These are phyloP conservation scores for Thraustotheca clavata DNA, from an alignment of 352 stramenopile genomes.

Conservation along the genomic window DNA sequence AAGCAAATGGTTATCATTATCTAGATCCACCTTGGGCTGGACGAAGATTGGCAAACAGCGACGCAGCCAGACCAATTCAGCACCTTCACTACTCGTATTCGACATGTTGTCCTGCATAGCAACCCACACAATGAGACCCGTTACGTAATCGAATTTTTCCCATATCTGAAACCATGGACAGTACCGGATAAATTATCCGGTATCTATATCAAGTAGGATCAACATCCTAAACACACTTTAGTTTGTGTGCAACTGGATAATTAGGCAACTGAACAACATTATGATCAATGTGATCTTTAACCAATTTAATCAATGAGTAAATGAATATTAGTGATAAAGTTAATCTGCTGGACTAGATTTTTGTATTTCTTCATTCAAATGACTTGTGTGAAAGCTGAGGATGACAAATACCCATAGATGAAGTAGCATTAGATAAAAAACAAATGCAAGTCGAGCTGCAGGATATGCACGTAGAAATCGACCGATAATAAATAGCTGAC, in stretches of 20 bases:
- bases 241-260: no score
- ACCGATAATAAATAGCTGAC: slow-evolving; percentile 65
- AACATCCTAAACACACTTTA: no score
- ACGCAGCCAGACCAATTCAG: slow-evolving; percentile 63
- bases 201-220: no score
- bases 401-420: slow-evolving; percentile 83
- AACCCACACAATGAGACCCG: slow-evolving; percentile 12
- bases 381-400: slow-evolving; percentile 81
- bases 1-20: slow-evolving; percentile 71
- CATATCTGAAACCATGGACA: no score
- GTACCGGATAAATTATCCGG: no score
- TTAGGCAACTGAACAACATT: no score
- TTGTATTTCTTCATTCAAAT: slow-evolving; percentile 65
- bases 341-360: slow-evolving; percentile 1
- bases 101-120: background rate
- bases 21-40: slow-evolving; percentile 74
- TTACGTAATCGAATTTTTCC: slow-evolving; percentile 21
- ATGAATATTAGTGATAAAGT: no score
- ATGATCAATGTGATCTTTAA: no score
- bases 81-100: background rate
- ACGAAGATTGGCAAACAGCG: slow-evolving; percentile 76
- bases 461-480: slow-evolving; percentile 68
- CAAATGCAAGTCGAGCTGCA: slow-evolving; percentile 56
- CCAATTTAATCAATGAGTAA: no score
- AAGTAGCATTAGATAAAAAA: slow-evolving; percentile 73